Evolutionary conservation across 2,329 filamentous ascomycete genomes (phyloP).

Genomic region (Monosporascus sp.): DNA sequence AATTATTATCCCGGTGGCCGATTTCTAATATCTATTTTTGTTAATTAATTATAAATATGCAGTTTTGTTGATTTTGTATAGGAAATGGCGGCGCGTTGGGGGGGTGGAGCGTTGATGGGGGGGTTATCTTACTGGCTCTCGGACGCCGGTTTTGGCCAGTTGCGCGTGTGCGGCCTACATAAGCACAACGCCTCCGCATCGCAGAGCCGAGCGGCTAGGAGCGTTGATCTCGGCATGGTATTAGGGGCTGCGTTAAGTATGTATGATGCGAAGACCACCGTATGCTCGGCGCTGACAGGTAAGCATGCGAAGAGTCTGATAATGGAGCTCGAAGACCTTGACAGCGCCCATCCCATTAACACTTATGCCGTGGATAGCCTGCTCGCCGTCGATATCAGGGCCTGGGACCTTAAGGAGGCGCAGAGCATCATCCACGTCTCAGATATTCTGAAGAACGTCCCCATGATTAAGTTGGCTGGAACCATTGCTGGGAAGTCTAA

Average conservation of each 20-base stretch:
- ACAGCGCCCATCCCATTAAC: conserved; percentile 20
- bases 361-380: conserved; percentile 23
- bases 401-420: conserved; percentile 22
- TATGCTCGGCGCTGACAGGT: conserved; percentile 21
- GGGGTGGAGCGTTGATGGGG: too few species aligned
- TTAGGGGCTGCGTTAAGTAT: conserved; percentile 15
- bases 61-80: too few species aligned
- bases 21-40: too few species aligned
- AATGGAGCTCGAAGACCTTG: conserved; percentile 26
- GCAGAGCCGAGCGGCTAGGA: conserved; percentile 3
- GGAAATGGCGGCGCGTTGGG: too few species aligned
- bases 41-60: too few species aligned
- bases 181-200: conserved; percentile 4
- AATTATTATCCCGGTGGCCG: too few species aligned
- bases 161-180: conserved; percentile 19
- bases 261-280: conserved; percentile 14
- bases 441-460: conserved; percentile 20
- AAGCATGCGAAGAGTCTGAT: conserved; percentile 25
- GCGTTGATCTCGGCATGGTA: conserved; percentile 15
- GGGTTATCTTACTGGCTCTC: too few species aligned
- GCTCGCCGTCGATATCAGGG: conserved; percentile 22
- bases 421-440: conserved; percentile 21
- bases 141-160: conserved; percentile 21
- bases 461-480: conserved; percentile 20
- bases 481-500: conserved; percentile 22